Evolutionary conservation across 306 rosid species (phyloP).

Genomic region (Lathyrus sativus): DNA sequence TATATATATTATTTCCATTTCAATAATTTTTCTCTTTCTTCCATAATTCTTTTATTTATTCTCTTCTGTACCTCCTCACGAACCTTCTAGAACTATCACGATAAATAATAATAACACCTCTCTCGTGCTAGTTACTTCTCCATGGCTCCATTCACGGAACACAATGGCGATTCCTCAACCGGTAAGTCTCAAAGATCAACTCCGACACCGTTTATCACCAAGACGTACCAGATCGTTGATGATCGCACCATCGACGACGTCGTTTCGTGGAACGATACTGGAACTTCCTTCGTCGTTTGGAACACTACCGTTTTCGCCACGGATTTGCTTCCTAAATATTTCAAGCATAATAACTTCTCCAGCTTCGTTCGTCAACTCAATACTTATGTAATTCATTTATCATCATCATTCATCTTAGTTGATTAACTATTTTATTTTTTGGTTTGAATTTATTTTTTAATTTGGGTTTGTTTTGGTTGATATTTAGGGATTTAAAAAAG

Average conservation of each 20-base stretch:
- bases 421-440: background rate
- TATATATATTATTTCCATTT: too few species aligned
- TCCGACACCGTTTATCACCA: constrained; percentile 83
- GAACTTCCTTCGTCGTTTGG: constrained; percentile 90
- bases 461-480: background rate
- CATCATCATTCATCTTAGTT: background rate
- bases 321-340: constrained; percentile 83
- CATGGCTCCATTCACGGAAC: constrained; percentile 60
- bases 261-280: constrained; percentile 85
- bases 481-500: constrained; percentile 76
- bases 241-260: constrained; percentile 68
- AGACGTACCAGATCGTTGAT: constrained; percentile 76
- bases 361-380: constrained; percentile 96
- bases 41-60: too few species aligned
- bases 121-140: background rate
- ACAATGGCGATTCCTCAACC: constrained; percentile 38
- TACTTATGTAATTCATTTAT: constrained; percentile 64
- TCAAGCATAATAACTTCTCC: constrained; percentile 92
- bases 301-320: constrained; percentile 83
- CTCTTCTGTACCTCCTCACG: too few species aligned
- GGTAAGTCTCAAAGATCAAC: constrained; percentile 50
- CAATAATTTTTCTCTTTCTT: too few species aligned
- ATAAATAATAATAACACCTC: background rate
- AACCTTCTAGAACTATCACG: too few species aligned
- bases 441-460: background rate